These are phyloP conservation scores for Lithocarpus polystachyus DNA, from an alignment of 306 rosid species.

Conservation along the genomic window DNA sequence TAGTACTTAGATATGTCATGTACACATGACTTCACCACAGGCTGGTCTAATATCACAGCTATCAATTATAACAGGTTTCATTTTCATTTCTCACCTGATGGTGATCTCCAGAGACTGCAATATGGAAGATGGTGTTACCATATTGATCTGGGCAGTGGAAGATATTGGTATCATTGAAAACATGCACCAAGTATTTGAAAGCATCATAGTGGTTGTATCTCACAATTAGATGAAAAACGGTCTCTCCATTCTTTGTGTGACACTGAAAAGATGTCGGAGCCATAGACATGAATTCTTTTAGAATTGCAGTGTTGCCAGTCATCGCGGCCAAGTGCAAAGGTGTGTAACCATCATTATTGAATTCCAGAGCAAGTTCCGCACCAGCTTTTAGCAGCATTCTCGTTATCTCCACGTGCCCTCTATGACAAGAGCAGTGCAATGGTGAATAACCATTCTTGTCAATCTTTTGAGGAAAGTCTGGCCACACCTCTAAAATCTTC, in stretches of 20 bases:
- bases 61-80: background rate
- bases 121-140: constrained; percentile 59
- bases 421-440: constrained; percentile 47
- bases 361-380: constrained; percentile 35
- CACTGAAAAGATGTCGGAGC: constrained; percentile 44
- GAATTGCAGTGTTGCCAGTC: constrained; percentile 49
- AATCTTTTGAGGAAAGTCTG: constrained; percentile 30
- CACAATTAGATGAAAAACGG: constrained; percentile 63
- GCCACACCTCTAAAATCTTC: constrained; percentile 45
- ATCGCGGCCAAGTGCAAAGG: constrained; percentile 67
- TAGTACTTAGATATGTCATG: background rate
- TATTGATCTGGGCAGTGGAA: constrained; percentile 47
- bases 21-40: background rate
- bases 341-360: constrained; percentile 62
- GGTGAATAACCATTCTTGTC: constrained; percentile 57
- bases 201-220: constrained; percentile 54
- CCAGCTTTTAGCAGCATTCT: constrained; percentile 48
- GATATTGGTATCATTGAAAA: constrained; percentile 39
- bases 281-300: constrained; percentile 37
- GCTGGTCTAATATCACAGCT: background rate
- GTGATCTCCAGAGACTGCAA: constrained; percentile 52
- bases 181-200: constrained; percentile 40
- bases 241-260: constrained; percentile 59
- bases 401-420: constrained; percentile 48
- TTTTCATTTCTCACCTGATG: constrained; percentile 40